Base-by-base conservation (phyloP, 148 eudicot genomes). In the Arctostaphylos glauca region DNA sequence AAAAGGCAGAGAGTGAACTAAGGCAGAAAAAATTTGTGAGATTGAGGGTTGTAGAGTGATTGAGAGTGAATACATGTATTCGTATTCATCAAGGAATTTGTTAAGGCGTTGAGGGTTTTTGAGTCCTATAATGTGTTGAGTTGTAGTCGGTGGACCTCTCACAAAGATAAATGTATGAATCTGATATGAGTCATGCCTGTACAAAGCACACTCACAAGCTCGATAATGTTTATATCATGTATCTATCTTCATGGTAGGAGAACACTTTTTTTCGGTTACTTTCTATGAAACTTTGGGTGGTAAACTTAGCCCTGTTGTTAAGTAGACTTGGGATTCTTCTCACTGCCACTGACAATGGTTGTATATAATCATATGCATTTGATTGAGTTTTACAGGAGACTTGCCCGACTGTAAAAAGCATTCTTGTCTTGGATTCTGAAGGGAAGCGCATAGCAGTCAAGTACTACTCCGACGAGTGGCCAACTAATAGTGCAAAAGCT, bases 401-500 rank as follows among this genome's bases (percentile, higher is more conserved):
- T n/a, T 86, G 90, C 80, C 90, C 90, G 5, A 55, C 47, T 10
- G 81, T 88, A 14, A 88, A 84, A 80, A 86, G 78, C 77, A 86
- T 88, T 71, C 82, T 88, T 70, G 71, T 88, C 25, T 58, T 88
- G 82, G 90, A 88, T 82, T 80, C 88, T 3, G 82, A 88, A 41
- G 90, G 90, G 73, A 88, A 84, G 44, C 88, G 86, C 38, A 74
- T 88, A 31, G 88, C 90, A 19, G 88, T 55, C 58, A 88, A 86
- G 84, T 88, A 86, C 58, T 88, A 74, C 56, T 74, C 90, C 21
- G 88, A 88, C 64, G 88, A 88, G 14, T 88, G 90, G 90, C 84
- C 86, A 7, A 88, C 90, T 54, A 86, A 84, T 59, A 77, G 79
- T 80, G 87, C 84, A 43, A 84, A 88, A 76, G 59, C 67, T 62